phyloP scores from a whole-genome alignment of 2,329 filamentous ascomycete species.

The Epichloe sibirici region DNA sequence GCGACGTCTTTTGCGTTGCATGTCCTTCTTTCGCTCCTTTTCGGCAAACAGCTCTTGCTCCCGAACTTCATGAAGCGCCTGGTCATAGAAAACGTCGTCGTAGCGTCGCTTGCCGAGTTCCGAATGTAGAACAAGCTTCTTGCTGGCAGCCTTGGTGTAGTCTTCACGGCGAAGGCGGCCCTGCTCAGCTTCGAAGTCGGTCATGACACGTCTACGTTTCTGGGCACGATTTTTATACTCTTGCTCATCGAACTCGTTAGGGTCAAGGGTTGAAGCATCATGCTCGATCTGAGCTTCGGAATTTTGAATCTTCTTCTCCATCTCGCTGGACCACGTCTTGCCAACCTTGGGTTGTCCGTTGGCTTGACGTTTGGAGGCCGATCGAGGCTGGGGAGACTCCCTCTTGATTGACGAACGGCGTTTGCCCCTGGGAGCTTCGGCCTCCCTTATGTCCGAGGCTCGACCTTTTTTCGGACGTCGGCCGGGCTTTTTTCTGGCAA shows the following conservation, averaged over 20 bases:
- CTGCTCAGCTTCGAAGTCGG: constrained; percentile 48
- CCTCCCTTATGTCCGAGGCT: constrained; percentile 37
- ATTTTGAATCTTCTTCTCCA: constrained; percentile 29
- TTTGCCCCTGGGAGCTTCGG: constrained; percentile 34
- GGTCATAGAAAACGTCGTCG: constrained; percentile 62
- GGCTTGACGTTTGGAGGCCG: constrained; percentile 44
- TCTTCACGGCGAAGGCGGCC: constrained; percentile 51
- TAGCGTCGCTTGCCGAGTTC: constrained; percentile 64
- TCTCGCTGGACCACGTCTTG: constrained; percentile 45
- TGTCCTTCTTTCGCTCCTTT: constrained; percentile 99
- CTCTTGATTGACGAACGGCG: constrained; percentile 41
- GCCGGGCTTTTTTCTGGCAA: constrained; percentile 19
- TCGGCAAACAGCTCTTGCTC: constrained; percentile 84
- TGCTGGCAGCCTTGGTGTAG: constrained; percentile 44
- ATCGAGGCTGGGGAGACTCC: constrained; percentile 33
- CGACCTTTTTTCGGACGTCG: constrained; percentile 35
- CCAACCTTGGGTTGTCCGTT: constrained; percentile 51
- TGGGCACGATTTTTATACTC: constrained; percentile 43
- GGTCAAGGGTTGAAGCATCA: constrained; percentile 33
- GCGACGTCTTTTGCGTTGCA: constrained; percentile 91
- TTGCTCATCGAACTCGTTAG: constrained; percentile 29
- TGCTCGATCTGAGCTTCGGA: constrained; percentile 30
- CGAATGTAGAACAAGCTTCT: constrained; percentile 55
- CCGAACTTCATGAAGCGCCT: constrained; percentile 75
- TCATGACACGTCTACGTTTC: constrained; percentile 59